Percentiles rank a stretch among this genome's conserved stretches.
Evolutionary conservation across 1,284 basidiomycete species (phyloP).

Genomic region (Ganoderma lucidum): DNA sequence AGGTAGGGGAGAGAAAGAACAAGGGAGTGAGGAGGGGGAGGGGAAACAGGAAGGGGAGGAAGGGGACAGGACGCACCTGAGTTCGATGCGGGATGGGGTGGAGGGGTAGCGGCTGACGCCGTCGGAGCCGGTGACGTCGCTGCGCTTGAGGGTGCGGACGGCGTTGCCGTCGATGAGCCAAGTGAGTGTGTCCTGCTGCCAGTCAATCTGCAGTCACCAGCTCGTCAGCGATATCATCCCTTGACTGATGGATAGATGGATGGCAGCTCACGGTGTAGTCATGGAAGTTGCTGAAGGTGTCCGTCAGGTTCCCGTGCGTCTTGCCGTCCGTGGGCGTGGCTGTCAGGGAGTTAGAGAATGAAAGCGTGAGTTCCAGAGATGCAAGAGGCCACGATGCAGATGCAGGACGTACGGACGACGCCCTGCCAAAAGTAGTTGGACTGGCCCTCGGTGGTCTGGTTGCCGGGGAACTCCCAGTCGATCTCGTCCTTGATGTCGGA

Average conservation of each 20-base stretch:
- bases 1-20: too few relatives aligned
- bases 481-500: conserved; percentile 87
- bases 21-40: background rate
- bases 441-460: conserved; percentile 68
- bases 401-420: conserved; percentile 64
- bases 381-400: background rate
- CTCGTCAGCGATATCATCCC: background rate
- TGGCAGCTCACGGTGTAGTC: conserved; percentile 69
- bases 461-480: conserved; percentile 85
- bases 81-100: conserved; percentile 81
- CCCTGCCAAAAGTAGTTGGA: conserved; percentile 86
- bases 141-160: conserved; percentile 72
- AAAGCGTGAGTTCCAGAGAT: background rate
- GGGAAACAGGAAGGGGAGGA: background rate
- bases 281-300: conserved; percentile 77
- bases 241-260: background rate
- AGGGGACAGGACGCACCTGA: conserved; percentile 56
- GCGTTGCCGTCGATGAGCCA: conserved; percentile 77
- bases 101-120: conserved; percentile 71
- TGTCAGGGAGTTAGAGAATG: conserved; percentile 31
- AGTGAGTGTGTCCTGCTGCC: conserved; percentile 72
- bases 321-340: conserved; percentile 55
- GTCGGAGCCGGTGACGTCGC: conserved; percentile 56
- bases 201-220: conserved; percentile 65
- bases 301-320: conserved; percentile 55